Evolutionary conservation across 1,139 yeast genomes (phyloP).

Genomic region (Candida tropicalis): DNA sequence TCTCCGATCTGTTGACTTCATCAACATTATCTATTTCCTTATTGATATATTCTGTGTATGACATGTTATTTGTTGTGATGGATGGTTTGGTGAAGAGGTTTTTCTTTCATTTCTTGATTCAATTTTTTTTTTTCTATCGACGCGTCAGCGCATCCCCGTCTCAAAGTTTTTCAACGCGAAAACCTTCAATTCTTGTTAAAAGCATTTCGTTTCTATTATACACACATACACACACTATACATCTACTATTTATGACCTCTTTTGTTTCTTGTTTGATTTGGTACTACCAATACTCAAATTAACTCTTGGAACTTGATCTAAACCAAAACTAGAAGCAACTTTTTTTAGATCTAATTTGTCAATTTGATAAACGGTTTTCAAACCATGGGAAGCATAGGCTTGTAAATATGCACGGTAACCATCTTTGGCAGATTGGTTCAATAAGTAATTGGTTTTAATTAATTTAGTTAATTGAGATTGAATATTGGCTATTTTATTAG

Average conservation of each 20-base stretch:
- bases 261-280: slow-evolving; percentile 56
- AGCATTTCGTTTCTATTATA: background rate
- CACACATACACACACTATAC: background rate
- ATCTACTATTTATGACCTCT: slow-evolving; percentile 26
- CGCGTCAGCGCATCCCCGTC: slow-evolving; percentile 6
- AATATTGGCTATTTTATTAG: slow-evolving; percentile 90
- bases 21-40: slow-evolving; percentile 1
- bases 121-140: slow-evolving; percentile 3
- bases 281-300: slow-evolving; percentile 95
- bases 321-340: slow-evolving; percentile 95
- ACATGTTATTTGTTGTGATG: slow-evolving; percentile 1
- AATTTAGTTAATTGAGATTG: slow-evolving; percentile 91
- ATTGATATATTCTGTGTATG: slow-evolving; percentile 2
- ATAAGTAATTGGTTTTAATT: slow-evolving; percentile 88
- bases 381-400: slow-evolving; percentile 95
- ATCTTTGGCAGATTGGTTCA: slow-evolving; percentile 95
- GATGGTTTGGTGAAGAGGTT: background rate
- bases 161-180: too few species aligned
- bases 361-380: slow-evolving; percentile 93
- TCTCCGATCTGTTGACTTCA: background rate
- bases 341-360: slow-evolving; percentile 92
- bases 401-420: slow-evolving; percentile 96
- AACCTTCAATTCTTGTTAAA: too few species aligned
- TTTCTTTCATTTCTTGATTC: background rate
- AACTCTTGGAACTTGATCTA: slow-evolving; percentile 94